Base-by-base conservation (phyloP, 1,284 basidiomycete species). In the Peniophora sp. region DNA sequence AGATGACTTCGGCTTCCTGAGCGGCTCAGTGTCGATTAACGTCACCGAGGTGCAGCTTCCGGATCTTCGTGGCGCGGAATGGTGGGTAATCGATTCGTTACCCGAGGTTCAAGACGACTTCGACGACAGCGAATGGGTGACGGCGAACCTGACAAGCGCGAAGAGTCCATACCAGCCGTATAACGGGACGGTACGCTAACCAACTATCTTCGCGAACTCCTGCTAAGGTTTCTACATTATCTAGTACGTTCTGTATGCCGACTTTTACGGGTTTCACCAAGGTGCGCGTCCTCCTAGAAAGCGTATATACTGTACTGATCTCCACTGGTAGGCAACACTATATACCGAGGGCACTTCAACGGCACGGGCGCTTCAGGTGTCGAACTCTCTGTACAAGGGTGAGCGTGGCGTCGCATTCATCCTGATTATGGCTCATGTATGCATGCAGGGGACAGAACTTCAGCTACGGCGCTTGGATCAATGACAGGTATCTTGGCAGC, bases 391-490 rank as follows among this genome's bases (percentile, higher is more conserved):
- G 65, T 76, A 18, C 69, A 75, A 57, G 74, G 71, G 70, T 72
- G 37, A 14, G 56, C 56, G 23, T 20, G 45, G n/a, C 32, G 24
- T 15, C 12, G 43, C 24, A 17, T 22, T 46, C 12, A 14, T 47
- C 46, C 50, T 18, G 14, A 14, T 24, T 12, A 17, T 18, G 11
- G 39, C n/a, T 24, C 47, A 36, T 12, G 27, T 32, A 12, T 32
- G 27, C 27, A n/a, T 42, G 8, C 45, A 72, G 74, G 12, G 73
- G 73, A 14, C 70, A 64, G 55, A 71, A 68, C 2, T 74, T 69
- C 50, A 73, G 70, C 0, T 73, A 71, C 51, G 70, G 68, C n/a
- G 70, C 62, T 0, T 76, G 70, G 62, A 52, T 76, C 24, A 76
- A 76, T 57, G 62, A 61, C 1, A 60, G 64, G 18, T 75, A 73